Evolutionary conservation across 106 monocot species (phyloP).

Genomic region (Dioscorea alata): DNA sequence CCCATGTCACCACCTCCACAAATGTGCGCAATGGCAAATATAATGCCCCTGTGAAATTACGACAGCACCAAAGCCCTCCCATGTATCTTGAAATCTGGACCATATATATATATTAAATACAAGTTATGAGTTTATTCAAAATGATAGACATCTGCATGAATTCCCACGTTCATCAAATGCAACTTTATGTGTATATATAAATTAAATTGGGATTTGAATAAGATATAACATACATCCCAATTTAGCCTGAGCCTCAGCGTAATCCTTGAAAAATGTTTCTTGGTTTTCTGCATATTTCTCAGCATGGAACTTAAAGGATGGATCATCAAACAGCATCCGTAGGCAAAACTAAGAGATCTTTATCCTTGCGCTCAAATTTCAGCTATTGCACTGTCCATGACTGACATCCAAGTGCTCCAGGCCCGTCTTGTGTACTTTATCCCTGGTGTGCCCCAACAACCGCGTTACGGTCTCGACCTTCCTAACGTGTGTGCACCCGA

Average conservation of each 20-base stretch:
- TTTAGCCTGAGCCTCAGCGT: conserved; percentile 97
- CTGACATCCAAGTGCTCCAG: conserved; percentile 94
- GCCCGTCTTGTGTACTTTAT: conserved; percentile 97
- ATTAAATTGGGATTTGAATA: too few relatives aligned
- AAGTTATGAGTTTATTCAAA: too few relatives aligned
- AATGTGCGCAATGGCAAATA: too few relatives aligned
- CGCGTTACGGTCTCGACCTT: conserved; percentile 90
- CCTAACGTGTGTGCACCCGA: conserved; percentile 98
- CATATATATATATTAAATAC: too few relatives aligned
- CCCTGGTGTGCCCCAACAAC: conserved; percentile 99
- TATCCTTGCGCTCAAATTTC: conserved; percentile 82
- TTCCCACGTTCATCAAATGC: too few relatives aligned
- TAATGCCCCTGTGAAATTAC: too few relatives aligned
- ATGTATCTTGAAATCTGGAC: too few relatives aligned
- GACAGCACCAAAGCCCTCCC: too few relatives aligned
- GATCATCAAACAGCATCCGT: conserved; percentile 97
- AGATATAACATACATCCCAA: too few relatives aligned
- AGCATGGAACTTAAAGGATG: conserved; percentile 86
- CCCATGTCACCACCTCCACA: too few relatives aligned
- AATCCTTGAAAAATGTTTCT: conserved; percentile 86
- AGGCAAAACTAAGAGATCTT: conserved; percentile 93
- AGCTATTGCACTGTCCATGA: conserved; percentile 98
- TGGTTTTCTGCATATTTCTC: conserved; percentile 94
- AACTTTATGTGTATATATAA: too few relatives aligned
- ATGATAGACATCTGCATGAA: too few relatives aligned